phyloP scores from a whole-genome alignment of 352 stramenopile genomes.

The Phytophthora crassamura region DNA sequence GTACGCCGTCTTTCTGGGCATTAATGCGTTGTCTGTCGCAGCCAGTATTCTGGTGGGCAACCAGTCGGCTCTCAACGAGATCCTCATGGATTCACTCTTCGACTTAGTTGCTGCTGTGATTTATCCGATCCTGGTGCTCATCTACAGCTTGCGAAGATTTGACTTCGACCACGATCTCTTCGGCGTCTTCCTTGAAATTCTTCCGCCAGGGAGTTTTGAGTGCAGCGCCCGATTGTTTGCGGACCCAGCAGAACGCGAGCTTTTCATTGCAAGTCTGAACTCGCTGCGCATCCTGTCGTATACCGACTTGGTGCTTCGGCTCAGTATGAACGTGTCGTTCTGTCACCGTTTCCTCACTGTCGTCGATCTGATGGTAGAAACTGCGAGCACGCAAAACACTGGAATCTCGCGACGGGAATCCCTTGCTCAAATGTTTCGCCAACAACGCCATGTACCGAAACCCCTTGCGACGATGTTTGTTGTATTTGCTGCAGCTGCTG shows the following conservation, averaged over 20 bases:
- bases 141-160: slow-evolving; percentile 33
- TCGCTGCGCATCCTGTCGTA: slow-evolving; percentile 27
- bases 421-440: slow-evolving; percentile 6
- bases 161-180: slow-evolving; percentile 34
- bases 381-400: background rate
- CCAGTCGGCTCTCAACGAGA: slow-evolving; percentile 27
- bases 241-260: slow-evolving; percentile 25
- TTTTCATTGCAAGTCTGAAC: slow-evolving; percentile 34
- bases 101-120: slow-evolving; percentile 37
- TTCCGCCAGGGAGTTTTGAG: slow-evolving; percentile 5
- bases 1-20: slow-evolving; percentile 26
- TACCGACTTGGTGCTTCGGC: slow-evolving; percentile 23
- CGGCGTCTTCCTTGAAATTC: slow-evolving; percentile 18
- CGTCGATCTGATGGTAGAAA: slow-evolving; percentile 28
- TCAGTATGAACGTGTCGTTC: slow-evolving; percentile 43
- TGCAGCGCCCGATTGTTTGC: background rate
- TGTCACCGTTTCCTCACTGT: slow-evolving; percentile 36
- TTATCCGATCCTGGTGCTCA: slow-evolving; percentile 27
- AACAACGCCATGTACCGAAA: slow-evolving; percentile 17
- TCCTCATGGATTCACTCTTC: slow-evolving; percentile 39
- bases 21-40: slow-evolving; percentile 23
- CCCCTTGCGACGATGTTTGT: slow-evolving; percentile 14
- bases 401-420: slow-evolving; percentile 10
- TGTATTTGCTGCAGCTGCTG: background rate
- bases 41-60: slow-evolving; percentile 14